phyloP scores from a whole-genome alignment of 2,329 filamentous ascomycete species.

The Diplocarpon rosae region DNA sequence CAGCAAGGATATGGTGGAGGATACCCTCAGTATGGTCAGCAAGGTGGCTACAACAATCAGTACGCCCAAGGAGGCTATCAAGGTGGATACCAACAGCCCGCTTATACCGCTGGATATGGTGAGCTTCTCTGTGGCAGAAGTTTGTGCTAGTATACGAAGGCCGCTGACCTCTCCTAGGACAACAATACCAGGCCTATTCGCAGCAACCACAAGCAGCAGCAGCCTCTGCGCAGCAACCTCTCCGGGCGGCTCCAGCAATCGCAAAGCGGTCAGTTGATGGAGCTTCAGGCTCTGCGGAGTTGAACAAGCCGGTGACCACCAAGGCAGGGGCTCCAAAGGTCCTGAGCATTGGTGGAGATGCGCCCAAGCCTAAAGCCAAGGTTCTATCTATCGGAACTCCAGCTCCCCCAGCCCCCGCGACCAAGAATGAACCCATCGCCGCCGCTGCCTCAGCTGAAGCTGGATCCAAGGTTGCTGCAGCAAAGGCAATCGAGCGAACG shows the following conservation, averaged over 20 bases:
- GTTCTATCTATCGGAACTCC: constrained; percentile 65
- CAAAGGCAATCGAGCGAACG: constrained; percentile 90
- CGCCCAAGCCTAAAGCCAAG: constrained; percentile 47
- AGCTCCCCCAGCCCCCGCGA: constrained; percentile 32
- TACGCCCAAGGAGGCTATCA: constrained; percentile 35
- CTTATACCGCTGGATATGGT: constrained; percentile 32
- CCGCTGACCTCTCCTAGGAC: constrained; percentile 26
- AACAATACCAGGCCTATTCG: constrained; percentile 43
- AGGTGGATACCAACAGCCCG: constrained; percentile 26
- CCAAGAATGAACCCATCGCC: constrained; percentile 35
- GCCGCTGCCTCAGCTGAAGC: constrained; percentile 44
- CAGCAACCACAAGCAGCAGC: constrained; percentile 36
- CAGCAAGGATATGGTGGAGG: constrained; percentile 35
- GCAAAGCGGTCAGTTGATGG: constrained; percentile 48
- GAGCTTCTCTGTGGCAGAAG: constrained; percentile 1
- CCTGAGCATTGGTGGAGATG: constrained; percentile 49
- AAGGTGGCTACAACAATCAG: constrained; percentile 33
- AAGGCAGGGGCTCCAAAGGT: constrained; percentile 53
- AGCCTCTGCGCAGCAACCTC: constrained; percentile 30
- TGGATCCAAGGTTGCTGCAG: constrained; percentile 72
- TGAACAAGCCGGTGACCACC: constrained; percentile 40
- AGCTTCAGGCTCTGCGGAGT: constrained; percentile 33
- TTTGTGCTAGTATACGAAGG: constrained; percentile 3
- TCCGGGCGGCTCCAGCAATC: constrained; percentile 45
- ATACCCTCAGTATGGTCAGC: constrained; percentile 45